Conservation (phyloP, 805 yeast genomes). For the Monosporozyma yasuniensis region DNA sequence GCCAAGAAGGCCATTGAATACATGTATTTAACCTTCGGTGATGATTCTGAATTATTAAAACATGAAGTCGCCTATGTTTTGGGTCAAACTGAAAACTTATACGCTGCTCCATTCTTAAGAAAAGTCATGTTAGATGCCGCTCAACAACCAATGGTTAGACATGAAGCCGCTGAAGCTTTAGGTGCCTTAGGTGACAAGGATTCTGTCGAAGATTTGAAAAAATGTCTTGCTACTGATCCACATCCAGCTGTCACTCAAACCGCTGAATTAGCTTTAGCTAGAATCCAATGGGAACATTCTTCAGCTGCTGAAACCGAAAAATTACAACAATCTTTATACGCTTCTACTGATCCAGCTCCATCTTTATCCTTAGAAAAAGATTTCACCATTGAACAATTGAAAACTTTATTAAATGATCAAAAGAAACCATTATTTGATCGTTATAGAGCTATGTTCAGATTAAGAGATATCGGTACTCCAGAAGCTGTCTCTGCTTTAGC, state of each 20-base stretch:
- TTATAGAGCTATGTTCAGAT: conserved; percentile 96
- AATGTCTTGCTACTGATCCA: conserved; percentile 66
- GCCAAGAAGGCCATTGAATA: conserved; percentile 68
- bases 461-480: conserved; percentile 87
- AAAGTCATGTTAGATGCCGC: conserved; percentile 53
- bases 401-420: conserved; percentile 65
- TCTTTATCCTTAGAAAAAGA: conserved; percentile 66
- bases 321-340: conserved; percentile 65
- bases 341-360: conserved; percentile 96
- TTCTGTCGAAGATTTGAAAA: conserved; percentile 55
- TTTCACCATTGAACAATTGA: conserved; percentile 57
- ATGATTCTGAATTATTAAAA: conserved; percentile 80
- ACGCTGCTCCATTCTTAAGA: conserved; percentile 69
- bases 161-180: conserved; percentile 97
- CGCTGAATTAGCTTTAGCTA: conserved; percentile 91
- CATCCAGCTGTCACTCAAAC: conserved; percentile 88
- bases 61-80: conserved; percentile 97
- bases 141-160: conserved; percentile 95
- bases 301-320: conserved; percentile 49
- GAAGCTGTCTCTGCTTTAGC: conserved; percentile 92
- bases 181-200: conserved; percentile 87
- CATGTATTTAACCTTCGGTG: conserved; percentile 76
- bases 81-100: conserved; percentile 84
- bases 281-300: conserved; percentile 87
- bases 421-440: conserved; percentile 76